Evolutionary conservation across 208 protist species (phyloP), one percentile per base, ranked within the genome.

Genomic region (Trypanosoma caninum): DNA sequence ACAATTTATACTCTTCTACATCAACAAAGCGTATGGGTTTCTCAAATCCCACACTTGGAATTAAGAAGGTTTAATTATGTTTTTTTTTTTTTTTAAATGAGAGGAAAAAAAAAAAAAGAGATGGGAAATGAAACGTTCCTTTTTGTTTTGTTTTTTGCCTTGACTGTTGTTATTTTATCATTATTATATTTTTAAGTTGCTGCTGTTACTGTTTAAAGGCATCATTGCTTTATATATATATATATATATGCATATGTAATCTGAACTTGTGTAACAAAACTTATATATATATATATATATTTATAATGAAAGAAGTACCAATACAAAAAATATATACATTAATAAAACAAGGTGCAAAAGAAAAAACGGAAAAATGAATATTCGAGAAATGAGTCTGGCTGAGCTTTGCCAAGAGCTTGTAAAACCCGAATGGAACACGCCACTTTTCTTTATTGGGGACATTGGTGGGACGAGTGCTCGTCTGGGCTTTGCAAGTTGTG

Each of bases 11-110:
- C 74, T 84, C 82, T 14, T 95, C 88, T 2, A 89, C 83, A 23
- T 92, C 84, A 20, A 90, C 77, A 11, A 91, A 95, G 72, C 73
- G 88, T 14, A 95, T 95, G 83, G 88, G 88, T 44, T 92, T 92
- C 55, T 69, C 82, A 14, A 95, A 91, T 47, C 84, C 88, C 0
- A 87, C 83, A 16, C 45, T 89, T 38, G 85, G 85, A 45, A 94
- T 91, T 55, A 95, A 95, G 66, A 91, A 91, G 77, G 80, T 91
- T 10, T 95, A 76, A 75, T 27, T 3, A 14, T 10, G 31, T 9
- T 42, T 14, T 47, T 16, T 20, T 14, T 30, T 58, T 23, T 28
- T 60, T 23, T 28, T 28, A 10, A 16, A 22, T 11, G 20, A 30
- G 31, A 7, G 28, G n/a, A n/a, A n/a, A n/a, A n/a, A n/a, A n/a